Evolutionary conservation across 192 early-diverging fungal species (phyloP).

Genomic region (Podila epicladia): DNA sequence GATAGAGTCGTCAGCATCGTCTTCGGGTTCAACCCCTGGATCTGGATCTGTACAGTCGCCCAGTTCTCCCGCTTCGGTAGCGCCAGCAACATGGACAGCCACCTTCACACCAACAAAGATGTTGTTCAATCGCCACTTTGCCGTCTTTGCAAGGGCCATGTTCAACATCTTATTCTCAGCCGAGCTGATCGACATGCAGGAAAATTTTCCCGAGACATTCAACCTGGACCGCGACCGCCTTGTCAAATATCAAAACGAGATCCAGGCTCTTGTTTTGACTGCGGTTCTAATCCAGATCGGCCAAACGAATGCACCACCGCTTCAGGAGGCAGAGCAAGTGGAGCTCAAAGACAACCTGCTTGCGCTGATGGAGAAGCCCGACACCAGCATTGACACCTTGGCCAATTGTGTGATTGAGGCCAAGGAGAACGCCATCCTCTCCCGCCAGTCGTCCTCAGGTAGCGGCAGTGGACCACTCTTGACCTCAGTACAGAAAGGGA

Average conservation of each 20-base stretch:
- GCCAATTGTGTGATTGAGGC: slow-evolving; percentile 28
- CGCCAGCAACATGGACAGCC: slow-evolving; percentile 11
- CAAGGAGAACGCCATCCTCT: slow-evolving; percentile 23
- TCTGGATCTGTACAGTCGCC: no score
- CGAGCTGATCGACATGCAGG: slow-evolving; percentile 22
- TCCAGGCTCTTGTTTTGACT: slow-evolving; percentile 72
- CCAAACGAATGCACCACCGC: slow-evolving; percentile 64
- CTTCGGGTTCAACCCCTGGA: slow-evolving; percentile 47
- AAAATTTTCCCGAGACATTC: slow-evolving; percentile 74
- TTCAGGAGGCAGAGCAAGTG: slow-evolving; percentile 21
- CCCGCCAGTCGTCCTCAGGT: neutral
- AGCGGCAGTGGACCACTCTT: neutral
- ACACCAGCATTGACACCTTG: slow-evolving; percentile 27
- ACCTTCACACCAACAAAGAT: neutral
- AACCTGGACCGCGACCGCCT: slow-evolving; percentile 73
- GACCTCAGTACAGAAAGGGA: slow-evolving; percentile 13
- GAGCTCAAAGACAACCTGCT: slow-evolving; percentile 48
- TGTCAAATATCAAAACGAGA: slow-evolving; percentile 74
- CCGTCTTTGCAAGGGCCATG: slow-evolving; percentile 63
- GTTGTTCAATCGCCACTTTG: slow-evolving; percentile 48
- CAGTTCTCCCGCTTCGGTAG: slow-evolving; percentile 3
- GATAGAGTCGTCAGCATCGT: neutral
- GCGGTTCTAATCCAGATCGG: slow-evolving; percentile 76
- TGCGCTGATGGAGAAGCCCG: slow-evolving; percentile 22
- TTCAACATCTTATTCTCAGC: slow-evolving; percentile 60